Percentiles rank a stretch among this genome's conserved stretches.
Evolutionary conservation across 371 early-diverging fungal genomes (phyloP).

Genomic region (Syncephalastrum sp.): DNA sequence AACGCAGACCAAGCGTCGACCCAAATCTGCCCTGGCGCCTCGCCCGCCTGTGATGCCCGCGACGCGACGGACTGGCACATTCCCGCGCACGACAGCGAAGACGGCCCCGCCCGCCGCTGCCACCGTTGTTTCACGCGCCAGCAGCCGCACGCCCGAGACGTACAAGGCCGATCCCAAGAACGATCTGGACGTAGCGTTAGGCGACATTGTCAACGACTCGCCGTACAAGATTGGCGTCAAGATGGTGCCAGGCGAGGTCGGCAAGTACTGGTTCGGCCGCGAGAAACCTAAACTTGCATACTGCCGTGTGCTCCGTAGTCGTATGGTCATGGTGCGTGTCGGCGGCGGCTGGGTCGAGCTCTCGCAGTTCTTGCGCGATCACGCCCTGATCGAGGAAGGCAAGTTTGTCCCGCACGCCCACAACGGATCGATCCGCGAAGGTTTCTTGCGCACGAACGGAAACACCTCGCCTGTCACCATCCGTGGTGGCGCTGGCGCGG

Average conservation of each 20-base stretch:
- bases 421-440: constrained; percentile 51
- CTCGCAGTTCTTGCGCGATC: constrained; percentile 55
- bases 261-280: constrained; percentile 75
- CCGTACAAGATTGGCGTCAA: constrained; percentile 45
- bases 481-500: constrained; percentile 16
- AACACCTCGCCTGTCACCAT: constrained; percentile 8
- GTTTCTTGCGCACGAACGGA: background rate
- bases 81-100: background rate
- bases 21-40: constrained; percentile 14
- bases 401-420: constrained; percentile 55
- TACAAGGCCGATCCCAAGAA: constrained; percentile 71
- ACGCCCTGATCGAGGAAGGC: constrained; percentile 40
- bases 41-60: background rate
- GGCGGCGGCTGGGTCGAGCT: constrained; percentile 81
- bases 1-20: background rate
- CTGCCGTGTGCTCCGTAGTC: constrained; percentile 67
- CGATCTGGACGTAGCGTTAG: constrained; percentile 71
- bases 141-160: constrained; percentile 14
- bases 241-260: constrained; percentile 61
- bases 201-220: constrained; percentile 64
- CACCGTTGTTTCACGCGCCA: background rate
- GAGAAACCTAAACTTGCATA: constrained; percentile 69
- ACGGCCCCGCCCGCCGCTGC: background rate
- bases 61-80: background rate
- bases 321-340: constrained; percentile 79